phyloP scores from a whole-genome alignment of 2,329 filamentous ascomycete genomes.

The Escovopsis sp. region DNA sequence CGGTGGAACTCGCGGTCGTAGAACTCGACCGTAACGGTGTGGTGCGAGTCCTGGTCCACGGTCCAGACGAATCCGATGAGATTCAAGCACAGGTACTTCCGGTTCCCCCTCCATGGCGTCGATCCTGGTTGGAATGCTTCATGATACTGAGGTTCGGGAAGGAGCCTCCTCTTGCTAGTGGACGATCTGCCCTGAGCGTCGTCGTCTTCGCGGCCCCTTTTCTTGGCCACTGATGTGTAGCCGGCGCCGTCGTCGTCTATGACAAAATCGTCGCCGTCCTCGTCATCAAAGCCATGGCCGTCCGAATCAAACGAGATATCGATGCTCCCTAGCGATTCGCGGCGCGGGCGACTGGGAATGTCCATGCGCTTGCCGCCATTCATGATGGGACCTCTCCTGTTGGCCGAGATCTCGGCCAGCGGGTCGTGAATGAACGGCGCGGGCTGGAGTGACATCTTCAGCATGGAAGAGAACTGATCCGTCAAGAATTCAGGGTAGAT shows the following conservation, averaged over 20 bases:
- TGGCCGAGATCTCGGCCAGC: slow-evolving; percentile 52
- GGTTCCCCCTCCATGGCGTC: slow-evolving; percentile 88
- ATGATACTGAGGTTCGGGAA: slow-evolving; percentile 53
- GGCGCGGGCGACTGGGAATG: slow-evolving; percentile 35
- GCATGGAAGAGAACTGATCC: slow-evolving; percentile 38
- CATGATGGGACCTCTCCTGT: slow-evolving; percentile 33
- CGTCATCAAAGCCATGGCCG: slow-evolving; percentile 37
- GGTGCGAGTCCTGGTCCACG: slow-evolving; percentile 81
- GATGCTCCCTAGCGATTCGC: slow-evolving; percentile 58
- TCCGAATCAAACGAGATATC: slow-evolving; percentile 37
- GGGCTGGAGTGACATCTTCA: slow-evolving; percentile 49
- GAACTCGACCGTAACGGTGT: slow-evolving; percentile 94
- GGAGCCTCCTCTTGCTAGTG: slow-evolving; percentile 26
- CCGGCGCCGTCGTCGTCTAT: slow-evolving; percentile 91
- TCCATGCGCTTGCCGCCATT: slow-evolving; percentile 40
- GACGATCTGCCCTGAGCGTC: slow-evolving; percentile 16
- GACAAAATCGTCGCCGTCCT: slow-evolving; percentile 64
- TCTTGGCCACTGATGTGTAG: slow-evolving; percentile 49
- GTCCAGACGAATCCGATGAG: slow-evolving; percentile 94
- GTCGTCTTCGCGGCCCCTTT: slow-evolving; percentile 35
- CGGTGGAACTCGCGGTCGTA: slow-evolving; percentile 87
- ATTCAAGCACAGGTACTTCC: slow-evolving; percentile 87
- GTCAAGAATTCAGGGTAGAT: slow-evolving; percentile 63
- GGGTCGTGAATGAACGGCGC: slow-evolving; percentile 80
- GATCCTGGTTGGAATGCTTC: slow-evolving; percentile 84